Evolutionary conservation across 768 basidiomycete genomes (phyloP), one percentile per base, ranked within the genome.

Genomic region (Phanerochaete carnosa): DNA sequence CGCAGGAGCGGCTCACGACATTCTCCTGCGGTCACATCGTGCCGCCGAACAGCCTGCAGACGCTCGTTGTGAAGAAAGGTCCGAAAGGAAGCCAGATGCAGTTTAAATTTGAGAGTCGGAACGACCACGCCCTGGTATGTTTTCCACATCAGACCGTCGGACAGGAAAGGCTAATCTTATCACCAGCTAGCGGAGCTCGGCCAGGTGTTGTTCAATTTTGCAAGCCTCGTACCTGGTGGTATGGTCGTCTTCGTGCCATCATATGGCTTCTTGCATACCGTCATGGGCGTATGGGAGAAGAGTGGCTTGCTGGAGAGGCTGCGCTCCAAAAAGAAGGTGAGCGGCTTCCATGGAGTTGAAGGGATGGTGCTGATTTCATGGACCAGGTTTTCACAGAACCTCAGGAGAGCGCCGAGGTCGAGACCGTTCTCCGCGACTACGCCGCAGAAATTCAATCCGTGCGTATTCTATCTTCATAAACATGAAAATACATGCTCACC

Each of bases 1-100:
- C 86, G 1, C 43, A 74, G 0, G 82, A 86, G 33, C 83, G 83
- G 37, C 72, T 98, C n/a, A 75, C 84, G 8, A 89, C 82, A 22
- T 94, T 97, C 69, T 92, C 93, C 0, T 99, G 96, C 72, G 89
- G 90, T 0, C 96, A 99, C 70, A 89, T 99, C 61, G 90, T 98
- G 25, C 94, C 96, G 0, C 76, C 80, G 45, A 77, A 84, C 23
- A 94, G 92, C 68, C 79, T 99, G 23, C 85, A 84, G 61, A 85
- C 91, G 0, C 74, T 94, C 43, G 86, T 93, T 7, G 74, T 96
- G 11, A 79, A 80, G 26, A 88, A 82, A 63, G 91, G 94, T 1
- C 93, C 95, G 0, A 76, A 83, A 35, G 92, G 91, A 13, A 78
- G 77, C 7, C 84, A 84, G 1, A 73, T 98, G 61, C 86, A 88